Evolutionary conservation across 148 eudicot genomes (phyloP).

Genomic region (Rhododendron ovatum): DNA sequence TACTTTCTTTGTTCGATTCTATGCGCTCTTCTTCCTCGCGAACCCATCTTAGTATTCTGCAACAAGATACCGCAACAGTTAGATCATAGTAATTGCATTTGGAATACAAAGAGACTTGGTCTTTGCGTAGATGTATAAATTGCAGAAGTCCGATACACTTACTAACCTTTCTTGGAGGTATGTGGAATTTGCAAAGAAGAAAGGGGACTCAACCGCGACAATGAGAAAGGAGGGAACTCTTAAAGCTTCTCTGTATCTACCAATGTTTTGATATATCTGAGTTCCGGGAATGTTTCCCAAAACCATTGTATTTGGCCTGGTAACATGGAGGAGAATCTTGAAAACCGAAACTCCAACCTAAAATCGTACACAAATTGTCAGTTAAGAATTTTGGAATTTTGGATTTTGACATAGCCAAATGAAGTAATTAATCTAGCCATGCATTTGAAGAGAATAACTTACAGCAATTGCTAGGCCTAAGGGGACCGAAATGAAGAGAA

Average conservation of each 20-base stretch:
- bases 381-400: not conserved
- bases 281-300: slow-evolving; percentile 85
- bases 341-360: slow-evolving; percentile 89
- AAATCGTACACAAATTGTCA: slow-evolving; percentile 2
- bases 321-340: slow-evolving; percentile 81
- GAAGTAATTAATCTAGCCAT: not conserved
- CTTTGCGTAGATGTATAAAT: not conserved
- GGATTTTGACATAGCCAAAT: not conserved
- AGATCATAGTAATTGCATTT: not conserved
- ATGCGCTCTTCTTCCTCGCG: slow-evolving; percentile 84
- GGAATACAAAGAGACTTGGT: not conserved
- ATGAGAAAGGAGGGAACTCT: slow-evolving; percentile 78
- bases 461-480: slow-evolving; percentile 85
- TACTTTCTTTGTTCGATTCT: slow-evolving; percentile 38
- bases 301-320: slow-evolving; percentile 72
- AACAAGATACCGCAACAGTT: not conserved
- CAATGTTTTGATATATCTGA: slow-evolving; percentile 59
- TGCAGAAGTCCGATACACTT: not conserved
- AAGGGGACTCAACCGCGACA: slow-evolving; percentile 82
- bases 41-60: slow-evolving; percentile 86
- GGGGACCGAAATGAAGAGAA: slow-evolving; percentile 85
- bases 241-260: slow-evolving; percentile 62
- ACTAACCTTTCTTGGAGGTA: slow-evolving; percentile 91
- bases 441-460: slow-evolving; percentile 24
- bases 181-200: slow-evolving; percentile 79